Evolutionary conservation across 2,329 filamentous ascomycete genomes (phyloP).

Genomic region (Trichoderma afroharzianum): DNA sequence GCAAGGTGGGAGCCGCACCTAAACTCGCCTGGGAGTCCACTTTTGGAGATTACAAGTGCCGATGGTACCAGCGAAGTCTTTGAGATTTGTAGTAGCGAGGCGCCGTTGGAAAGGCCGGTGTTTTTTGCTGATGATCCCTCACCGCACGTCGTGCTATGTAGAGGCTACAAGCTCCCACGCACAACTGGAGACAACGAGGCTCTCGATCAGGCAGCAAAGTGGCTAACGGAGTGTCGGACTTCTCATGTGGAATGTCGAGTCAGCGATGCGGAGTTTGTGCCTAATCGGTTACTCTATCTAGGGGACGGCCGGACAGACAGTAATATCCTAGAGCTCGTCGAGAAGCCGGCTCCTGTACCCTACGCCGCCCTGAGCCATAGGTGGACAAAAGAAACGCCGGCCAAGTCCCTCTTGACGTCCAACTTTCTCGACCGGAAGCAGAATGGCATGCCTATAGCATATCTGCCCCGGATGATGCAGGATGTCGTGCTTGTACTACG

Average conservation of each 20-base stretch:
- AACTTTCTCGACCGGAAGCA: constrained; percentile 2
- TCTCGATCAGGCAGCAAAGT: neutral
- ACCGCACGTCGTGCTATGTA: neutral
- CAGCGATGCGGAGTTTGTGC: constrained; percentile 1
- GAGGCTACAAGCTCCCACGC: neutral
- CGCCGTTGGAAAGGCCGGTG: neutral
- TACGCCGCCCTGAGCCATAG: constrained; percentile 16
- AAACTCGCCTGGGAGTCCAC: neutral
- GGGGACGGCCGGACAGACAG: neutral
- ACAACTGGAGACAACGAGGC: neutral
- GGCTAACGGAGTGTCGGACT: neutral
- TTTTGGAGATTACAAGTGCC: neutral
- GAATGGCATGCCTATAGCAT: neutral
- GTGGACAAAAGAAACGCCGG: constrained; percentile 13
- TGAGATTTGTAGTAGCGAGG: neutral
- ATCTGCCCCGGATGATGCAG: constrained; percentile 17
- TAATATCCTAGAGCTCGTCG: neutral
- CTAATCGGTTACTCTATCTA: constrained; percentile 12
- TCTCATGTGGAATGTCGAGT: neutral
- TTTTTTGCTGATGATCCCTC: neutral
- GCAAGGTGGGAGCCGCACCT: neutral
- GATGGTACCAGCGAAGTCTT: neutral
- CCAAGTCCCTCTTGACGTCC: neutral
- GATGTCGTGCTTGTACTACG: constrained; percentile 9
- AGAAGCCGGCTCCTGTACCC: neutral